These are phyloP conservation scores for Chlorella sp. DNA, from an alignment of 139 green algal genomes.

Conservation along the genomic window DNA sequence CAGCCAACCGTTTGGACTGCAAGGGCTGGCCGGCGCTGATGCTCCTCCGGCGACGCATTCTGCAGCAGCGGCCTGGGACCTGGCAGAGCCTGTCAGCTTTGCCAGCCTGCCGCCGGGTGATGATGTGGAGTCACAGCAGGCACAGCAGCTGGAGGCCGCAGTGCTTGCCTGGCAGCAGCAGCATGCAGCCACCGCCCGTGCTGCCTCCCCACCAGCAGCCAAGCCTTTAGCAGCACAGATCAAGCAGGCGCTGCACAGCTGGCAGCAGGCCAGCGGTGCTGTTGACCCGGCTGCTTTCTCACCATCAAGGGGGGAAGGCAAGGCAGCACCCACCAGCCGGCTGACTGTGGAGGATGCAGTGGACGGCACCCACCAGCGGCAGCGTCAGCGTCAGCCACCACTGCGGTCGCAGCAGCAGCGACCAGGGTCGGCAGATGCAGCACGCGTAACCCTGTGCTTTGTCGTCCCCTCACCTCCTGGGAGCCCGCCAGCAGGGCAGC, in stretches of 20 bases:
- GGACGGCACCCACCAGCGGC: not conserved
- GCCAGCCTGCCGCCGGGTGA: not conserved
- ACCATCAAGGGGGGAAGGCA: not conserved
- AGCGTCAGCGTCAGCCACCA: not conserved
- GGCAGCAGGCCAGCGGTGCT: not conserved
- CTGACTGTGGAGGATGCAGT: not conserved
- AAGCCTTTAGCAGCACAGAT: not conserved
- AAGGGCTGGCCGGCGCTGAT: not conserved
- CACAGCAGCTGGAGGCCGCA: not conserved
- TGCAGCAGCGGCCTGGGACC: not conserved
- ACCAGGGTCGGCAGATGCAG: too few relatives aligned
- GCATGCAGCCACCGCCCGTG: too few relatives aligned
- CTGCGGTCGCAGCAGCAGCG: not conserved
- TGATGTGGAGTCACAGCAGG: not conserved
- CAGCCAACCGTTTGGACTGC: too few relatives aligned
- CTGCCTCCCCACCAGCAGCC: not conserved
- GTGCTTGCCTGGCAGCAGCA: conserved; percentile 12
- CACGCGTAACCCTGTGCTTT: too few relatives aligned
- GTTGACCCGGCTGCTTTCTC: not conserved
- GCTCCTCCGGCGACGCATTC: too few relatives aligned
- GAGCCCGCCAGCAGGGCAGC: too few relatives aligned
- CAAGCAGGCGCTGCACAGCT: not conserved
- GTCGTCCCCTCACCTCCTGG: too few relatives aligned
- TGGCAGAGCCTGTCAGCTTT: not conserved
- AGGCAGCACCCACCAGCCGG: not conserved